phyloP scores from a whole-genome alignment of 305 asterid genomes.

The Ilex paraguariensis region DNA sequence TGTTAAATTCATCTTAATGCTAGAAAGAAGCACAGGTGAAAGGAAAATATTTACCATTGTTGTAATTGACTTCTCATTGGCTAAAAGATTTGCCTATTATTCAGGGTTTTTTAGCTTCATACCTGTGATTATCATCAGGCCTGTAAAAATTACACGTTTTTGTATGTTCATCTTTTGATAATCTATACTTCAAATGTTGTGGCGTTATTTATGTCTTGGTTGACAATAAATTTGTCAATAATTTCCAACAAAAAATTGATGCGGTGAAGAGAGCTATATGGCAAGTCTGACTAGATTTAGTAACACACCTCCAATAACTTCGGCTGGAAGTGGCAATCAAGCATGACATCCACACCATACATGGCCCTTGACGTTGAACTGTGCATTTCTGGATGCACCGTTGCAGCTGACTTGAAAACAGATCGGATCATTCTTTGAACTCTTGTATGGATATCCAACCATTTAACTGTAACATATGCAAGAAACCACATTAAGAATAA shows the following conservation, averaged over 20 bases:
- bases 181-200: no score
- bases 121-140: not conserved
- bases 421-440: slow-evolving; percentile 72
- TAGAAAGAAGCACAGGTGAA: no score
- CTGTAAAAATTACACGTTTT: not conserved
- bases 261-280: not conserved
- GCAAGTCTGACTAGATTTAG: not conserved
- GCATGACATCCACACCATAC: slow-evolving; percentile 98
- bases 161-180: not conserved
- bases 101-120: no score
- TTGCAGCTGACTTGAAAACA: slow-evolving; percentile 83
- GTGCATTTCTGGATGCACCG: slow-evolving; percentile 94
- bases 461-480: slow-evolving; percentile 52
- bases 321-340: slow-evolving; percentile 66
- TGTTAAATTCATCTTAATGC: no score
- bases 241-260: not conserved
- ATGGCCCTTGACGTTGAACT: slow-evolving; percentile 85
- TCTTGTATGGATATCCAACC: slow-evolving; percentile 84
- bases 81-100: no score
- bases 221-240: not conserved
- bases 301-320: slow-evolving; percentile 72
- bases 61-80: no score
- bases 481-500: not conserved
- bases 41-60: no score
- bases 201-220: no score